Percentiles rank a stretch among this genome's conserved stretches.
Conservation (phyloP, 495 filamentous ascomycete species). For the Xylaria telfairii region DNA sequence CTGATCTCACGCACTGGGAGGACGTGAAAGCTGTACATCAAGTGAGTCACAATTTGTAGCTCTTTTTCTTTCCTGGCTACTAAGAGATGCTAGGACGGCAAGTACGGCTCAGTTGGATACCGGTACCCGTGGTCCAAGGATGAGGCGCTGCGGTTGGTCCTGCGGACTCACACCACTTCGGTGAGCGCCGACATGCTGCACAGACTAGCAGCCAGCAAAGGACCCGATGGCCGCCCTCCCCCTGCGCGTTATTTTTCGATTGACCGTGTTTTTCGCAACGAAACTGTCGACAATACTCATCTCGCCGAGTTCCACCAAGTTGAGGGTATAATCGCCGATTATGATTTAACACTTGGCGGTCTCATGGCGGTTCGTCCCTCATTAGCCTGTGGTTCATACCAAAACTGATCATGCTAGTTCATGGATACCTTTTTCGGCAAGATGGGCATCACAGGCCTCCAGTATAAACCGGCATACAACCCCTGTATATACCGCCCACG, state of each 20-base stretch:
- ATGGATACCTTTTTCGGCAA: constrained; percentile 92
- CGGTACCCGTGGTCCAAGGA: constrained; percentile 90
- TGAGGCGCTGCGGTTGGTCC: constrained; percentile 87
- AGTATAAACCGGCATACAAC: constrained; percentile 82
- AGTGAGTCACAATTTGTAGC: background rate
- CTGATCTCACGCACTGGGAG: background rate
- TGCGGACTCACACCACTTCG: constrained; percentile 95
- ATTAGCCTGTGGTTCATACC: background rate
- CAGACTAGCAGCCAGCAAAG: constrained; percentile 76
- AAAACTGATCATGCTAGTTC: constrained; percentile 54
- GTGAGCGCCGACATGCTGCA: constrained; percentile 88
- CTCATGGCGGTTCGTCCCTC: constrained; percentile 56
- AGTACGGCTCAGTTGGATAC: constrained; percentile 94
- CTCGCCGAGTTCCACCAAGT: constrained; percentile 98
- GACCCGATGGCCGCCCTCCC: constrained; percentile 54
- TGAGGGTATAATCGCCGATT: constrained; percentile 97
- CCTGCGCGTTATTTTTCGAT: constrained; percentile 96
- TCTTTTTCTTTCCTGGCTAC: background rate
- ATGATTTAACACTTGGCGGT: constrained; percentile 85
- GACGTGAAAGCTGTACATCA: constrained; percentile 4
- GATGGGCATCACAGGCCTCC: constrained; percentile 87
- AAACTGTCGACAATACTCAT: constrained; percentile 95
- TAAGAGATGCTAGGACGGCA: constrained; percentile 60
- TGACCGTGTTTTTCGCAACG: constrained; percentile 91
- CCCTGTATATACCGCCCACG: constrained; percentile 50